Evolutionary conservation across 2,329 filamentous ascomycete genomes (phyloP), one percentile per base, ranked within the genome.

Genomic region (Sclerotiophoma versabilis): DNA sequence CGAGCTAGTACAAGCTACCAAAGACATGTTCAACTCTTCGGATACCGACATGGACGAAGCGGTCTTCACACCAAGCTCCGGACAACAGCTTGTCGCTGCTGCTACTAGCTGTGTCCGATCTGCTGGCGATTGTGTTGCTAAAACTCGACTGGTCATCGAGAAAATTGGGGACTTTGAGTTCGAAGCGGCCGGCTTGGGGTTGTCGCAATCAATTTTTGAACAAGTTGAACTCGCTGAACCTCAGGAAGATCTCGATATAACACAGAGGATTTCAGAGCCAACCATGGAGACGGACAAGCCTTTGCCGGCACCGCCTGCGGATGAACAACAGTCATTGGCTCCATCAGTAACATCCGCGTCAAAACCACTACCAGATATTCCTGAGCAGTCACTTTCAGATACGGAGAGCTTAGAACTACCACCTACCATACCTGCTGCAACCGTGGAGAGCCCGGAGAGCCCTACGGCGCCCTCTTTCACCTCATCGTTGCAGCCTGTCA

Each of bases 141-240:
- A 93, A 76, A 89, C 93, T 10, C 92, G 92, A 66, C 83, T 86
- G 71, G 87, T 96, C 37, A 89, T 99, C 53, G 92, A 96, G 75
- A 84, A 89, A 57, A 92, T 95, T 59, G 92, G 93, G 17, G 93
- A 96, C 73, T 96, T 96, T 62, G 92, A 96, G 73, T 86, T 93
- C 62, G 86, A 66, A 38, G 55, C 54, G 3, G 77, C 77, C 15
- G 59, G 75, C 68, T 59, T 76, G 32, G 59, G 75, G 68, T 60
- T 90, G 9, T 68, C 71, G 4, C 66, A 74, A 17, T 58, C 63
- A 2, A 69, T 77, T 6, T 71, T 77, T 43, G 68, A 76, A 39
- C 57, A 63, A 17, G 47, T 37, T 15, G 38, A 54, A 19, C 29
- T 54, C 15, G 8, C 15, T 9, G 38, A 52, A 9, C 46, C 57